These are phyloP conservation scores for Biscogniauxia mediterranea DNA, from an alignment of 2,329 filamentous ascomycete genomes.

Conservation along the genomic window DNA sequence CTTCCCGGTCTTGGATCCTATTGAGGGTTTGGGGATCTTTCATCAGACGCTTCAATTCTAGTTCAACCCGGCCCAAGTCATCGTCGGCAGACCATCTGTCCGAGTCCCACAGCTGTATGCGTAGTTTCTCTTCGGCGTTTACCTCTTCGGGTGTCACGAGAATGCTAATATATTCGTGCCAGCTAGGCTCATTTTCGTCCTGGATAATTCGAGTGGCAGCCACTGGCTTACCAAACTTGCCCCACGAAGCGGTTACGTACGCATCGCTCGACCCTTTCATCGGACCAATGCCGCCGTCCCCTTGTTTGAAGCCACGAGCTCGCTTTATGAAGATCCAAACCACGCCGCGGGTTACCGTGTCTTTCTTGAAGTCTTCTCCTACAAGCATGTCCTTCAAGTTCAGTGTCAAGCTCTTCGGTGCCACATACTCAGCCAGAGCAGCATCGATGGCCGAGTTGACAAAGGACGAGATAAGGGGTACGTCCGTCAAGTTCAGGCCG, in stretches of 20 bases:
- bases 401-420: constrained; percentile 70
- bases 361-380: constrained; percentile 77
- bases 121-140: constrained; percentile 67
- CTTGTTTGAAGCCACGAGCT: constrained; percentile 69
- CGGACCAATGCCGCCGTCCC: constrained; percentile 61
- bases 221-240: constrained; percentile 71
- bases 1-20: constrained; percentile 59
- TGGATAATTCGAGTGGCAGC: constrained; percentile 65
- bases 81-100: constrained; percentile 72
- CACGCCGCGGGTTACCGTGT: constrained; percentile 63
- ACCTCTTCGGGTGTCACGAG: constrained; percentile 69
- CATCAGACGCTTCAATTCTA: constrained; percentile 66
- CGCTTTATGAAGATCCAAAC: constrained; percentile 64
- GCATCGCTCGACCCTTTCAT: constrained; percentile 65
- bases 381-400: constrained; percentile 76
- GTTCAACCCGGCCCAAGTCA: constrained; percentile 69
- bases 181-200: constrained; percentile 64
- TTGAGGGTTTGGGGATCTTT: constrained; percentile 56
- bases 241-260: constrained; percentile 73
- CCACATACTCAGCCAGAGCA: constrained; percentile 72
- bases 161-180: constrained; percentile 70
- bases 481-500: constrained; percentile 70
- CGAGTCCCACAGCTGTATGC: constrained; percentile 73
- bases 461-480: constrained; percentile 72
- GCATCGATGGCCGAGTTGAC: constrained; percentile 73